Percentiles rank a stretch among this genome's conserved stretches.
Evolutionary conservation across 2,329 filamentous ascomycete genomes (phyloP).

Genomic region (Calcarisporium arbuscula): DNA sequence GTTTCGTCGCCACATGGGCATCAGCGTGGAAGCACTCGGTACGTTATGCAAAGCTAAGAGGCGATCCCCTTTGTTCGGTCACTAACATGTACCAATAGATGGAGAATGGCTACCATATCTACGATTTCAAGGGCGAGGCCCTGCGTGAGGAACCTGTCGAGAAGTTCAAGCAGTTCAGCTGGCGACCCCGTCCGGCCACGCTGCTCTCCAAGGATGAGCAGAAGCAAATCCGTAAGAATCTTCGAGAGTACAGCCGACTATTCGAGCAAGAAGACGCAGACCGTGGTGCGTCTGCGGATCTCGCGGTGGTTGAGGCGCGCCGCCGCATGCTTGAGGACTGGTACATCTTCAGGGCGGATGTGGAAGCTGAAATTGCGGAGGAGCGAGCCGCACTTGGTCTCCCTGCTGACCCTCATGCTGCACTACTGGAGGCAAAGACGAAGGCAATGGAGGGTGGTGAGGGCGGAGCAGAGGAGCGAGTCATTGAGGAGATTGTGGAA

Average conservation of each 20-base stretch:
- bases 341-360: conserved; percentile 71
- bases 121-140: conserved; percentile 88
- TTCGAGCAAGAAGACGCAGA: conserved; percentile 96
- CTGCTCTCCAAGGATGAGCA: conserved; percentile 95
- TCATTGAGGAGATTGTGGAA: conserved; percentile 84
- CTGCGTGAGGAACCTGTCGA: conserved; percentile 89
- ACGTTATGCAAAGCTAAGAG: conserved; percentile 34
- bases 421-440: conserved; percentile 51
- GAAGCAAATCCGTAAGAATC: conserved; percentile 95
- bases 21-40: conserved; percentile 94
- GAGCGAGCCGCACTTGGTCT: conserved; percentile 65
- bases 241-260: conserved; percentile 88
- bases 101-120: conserved; percentile 98
- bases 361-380: conserved; percentile 65
- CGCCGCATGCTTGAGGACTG: conserved; percentile 81
- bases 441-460: conserved; percentile 36
- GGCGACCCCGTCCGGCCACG: conserved; percentile 87
- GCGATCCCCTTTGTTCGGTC: neutral
- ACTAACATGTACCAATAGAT: conserved; percentile 52
- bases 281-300: conserved; percentile 87
- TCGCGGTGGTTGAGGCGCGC: conserved; percentile 85
- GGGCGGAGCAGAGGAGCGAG: conserved; percentile 57
- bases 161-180: conserved; percentile 96
- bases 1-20: conserved; percentile 89
- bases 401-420: conserved; percentile 57